Base-by-base conservation (phyloP, 192 early-diverging fungal genomes). In the Mortierella antarctica region DNA sequence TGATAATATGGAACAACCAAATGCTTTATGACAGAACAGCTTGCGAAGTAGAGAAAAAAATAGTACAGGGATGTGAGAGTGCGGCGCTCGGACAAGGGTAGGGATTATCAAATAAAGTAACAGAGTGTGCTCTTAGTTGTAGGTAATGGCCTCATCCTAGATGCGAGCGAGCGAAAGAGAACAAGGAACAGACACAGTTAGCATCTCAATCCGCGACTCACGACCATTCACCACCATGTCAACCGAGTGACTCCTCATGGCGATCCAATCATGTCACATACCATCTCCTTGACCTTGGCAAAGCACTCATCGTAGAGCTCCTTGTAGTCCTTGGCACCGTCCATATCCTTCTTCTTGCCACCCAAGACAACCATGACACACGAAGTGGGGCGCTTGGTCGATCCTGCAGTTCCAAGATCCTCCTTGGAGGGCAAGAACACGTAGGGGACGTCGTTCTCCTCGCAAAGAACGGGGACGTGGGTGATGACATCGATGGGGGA, bases 401-500 rank as follows among this genome's bases (percentile, higher is more conserved):
- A 87, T 80, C 93, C 92, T 41, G 96, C 93, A 42, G 91, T 91
- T 65, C 98, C 98, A 11, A 99, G 92, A 69, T 98, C 95, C 84
- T 95, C 93, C 88, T 96, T 96, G 31, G 96, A 95, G 7, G 96
- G 92, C n/a, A 98, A 91, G 85, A 96, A 99, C 61, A 97, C 86
- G 71, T 98, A 99, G 40, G 97, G 96, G 41, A 99, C 94, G 73
- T 93, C 86, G 81, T 91, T 85, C 70, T 99, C 98, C 84, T 99
- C 98, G 88, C 98, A 99, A 46, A 99, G 85, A 47, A 99, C 93
- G 46, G 98, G 98, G 48, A 99, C 87, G 82, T 99, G 98, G 50
- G 98, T 93, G 65, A 99, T 94, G 65, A 98, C 96, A 82, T 99
- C 98, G 55, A 98, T 89, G 40, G 98, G 98, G 31, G 95, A 96